Evolutionary conservation across 139 green algal species (phyloP).

Genomic region (Zygnema circumcarinatum): DNA sequence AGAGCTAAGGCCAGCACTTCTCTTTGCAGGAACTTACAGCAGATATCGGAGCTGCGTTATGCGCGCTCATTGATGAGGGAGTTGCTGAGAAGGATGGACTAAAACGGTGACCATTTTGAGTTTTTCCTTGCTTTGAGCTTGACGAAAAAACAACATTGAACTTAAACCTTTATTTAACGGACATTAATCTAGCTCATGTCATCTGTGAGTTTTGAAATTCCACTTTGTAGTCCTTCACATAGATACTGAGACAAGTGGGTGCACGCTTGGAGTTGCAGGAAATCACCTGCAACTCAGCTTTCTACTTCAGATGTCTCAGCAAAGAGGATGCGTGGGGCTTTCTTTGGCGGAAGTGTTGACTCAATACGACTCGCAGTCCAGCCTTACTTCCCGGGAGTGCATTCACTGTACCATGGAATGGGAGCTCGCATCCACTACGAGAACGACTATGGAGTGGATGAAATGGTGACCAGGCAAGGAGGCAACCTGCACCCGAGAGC

Average conservation of each 20-base stretch:
- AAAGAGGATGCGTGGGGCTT: neutral
- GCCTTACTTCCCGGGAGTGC: neutral
- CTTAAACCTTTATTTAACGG: too few species aligned
- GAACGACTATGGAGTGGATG: neutral
- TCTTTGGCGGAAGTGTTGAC: neutral
- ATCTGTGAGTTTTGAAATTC: too few species aligned
- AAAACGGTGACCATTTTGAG: constrained; percentile 16
- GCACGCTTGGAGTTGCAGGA: too few species aligned
- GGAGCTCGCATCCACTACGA: neutral
- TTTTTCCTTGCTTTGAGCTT: constrained; percentile 6
- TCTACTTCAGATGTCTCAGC: neutral
- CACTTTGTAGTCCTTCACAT: too few species aligned
- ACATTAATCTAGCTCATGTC: too few species aligned
- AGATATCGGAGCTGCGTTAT: constrained; percentile 68
- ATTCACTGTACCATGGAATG: neutral
- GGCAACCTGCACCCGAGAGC: neutral
- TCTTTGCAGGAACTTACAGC: constrained; percentile 67
- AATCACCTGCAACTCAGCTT: too few species aligned
- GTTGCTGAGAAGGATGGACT: constrained; percentile 52
- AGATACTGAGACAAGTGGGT: too few species aligned
- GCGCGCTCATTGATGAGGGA: constrained; percentile 68
- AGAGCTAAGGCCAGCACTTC: neutral
- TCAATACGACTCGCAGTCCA: neutral
- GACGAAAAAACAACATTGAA: too few species aligned
- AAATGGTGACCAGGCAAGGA: neutral